Conservation (phyloP, 768 basidiomycete genomes). For the Russula compacta region DNA sequence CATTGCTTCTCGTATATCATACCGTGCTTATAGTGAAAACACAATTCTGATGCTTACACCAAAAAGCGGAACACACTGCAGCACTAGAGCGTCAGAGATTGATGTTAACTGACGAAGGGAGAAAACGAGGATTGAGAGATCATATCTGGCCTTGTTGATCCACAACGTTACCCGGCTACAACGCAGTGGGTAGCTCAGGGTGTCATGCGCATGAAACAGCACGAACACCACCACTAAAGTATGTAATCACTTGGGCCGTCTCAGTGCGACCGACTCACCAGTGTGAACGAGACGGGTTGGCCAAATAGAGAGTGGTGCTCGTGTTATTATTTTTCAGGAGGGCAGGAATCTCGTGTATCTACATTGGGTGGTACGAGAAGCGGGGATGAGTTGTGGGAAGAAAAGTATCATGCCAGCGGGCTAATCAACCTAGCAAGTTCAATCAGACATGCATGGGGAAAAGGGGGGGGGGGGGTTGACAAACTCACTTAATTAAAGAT, state of each 20-base stretch:
- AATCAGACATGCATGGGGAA: background rate
- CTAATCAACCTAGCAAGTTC: conserved; percentile 65
- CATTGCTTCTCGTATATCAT: background rate
- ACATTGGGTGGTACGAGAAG: conserved; percentile 1
- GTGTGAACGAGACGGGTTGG: background rate
- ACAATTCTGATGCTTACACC: background rate
- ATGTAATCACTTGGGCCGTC: conserved; percentile 17
- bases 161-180: conserved; percentile 41
- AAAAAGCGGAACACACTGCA: background rate
- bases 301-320: background rate
- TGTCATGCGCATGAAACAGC: conserved; percentile 43
- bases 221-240: conserved; percentile 17
- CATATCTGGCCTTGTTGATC: conserved; percentile 90
- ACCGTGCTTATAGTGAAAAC: background rate
- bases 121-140: conserved; percentile 24
- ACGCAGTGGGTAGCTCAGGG: conserved; percentile 33
- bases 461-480: background rate
- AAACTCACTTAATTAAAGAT: conserved; percentile 84
- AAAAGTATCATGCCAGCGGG: conserved; percentile 64
- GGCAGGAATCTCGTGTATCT: conserved; percentile 13
- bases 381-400: conserved; percentile 25
- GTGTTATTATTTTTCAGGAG: conserved; percentile 12
- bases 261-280: conserved; percentile 1
- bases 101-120: background rate
- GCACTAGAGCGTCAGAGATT: background rate